Percentiles rank a stretch among this genome's conserved stretches.
phyloP scores from a whole-genome alignment of 75 land plant genomes.

The Adiantum capillusveneris region DNA sequence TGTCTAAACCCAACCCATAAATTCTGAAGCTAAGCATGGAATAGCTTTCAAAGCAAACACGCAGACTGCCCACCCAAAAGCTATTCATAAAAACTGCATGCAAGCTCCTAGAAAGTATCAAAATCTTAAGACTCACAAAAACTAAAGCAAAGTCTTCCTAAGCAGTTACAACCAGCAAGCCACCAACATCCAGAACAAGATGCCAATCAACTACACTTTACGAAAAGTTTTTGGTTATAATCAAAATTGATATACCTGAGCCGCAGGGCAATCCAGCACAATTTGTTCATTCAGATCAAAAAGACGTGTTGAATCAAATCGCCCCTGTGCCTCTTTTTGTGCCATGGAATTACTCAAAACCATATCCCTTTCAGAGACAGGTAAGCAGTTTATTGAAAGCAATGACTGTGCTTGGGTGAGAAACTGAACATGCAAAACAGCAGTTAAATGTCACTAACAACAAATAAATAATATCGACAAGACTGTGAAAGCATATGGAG shows the following conservation, averaged over 20 bases:
- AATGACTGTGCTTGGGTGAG: conserved; percentile 36
- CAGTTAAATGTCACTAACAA: background rate
- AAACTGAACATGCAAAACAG: conserved; percentile 25
- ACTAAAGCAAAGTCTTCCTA: too few species aligned
- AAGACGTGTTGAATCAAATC: conserved; percentile 34
- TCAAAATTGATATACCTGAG: conserved; percentile 22
- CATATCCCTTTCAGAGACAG: conserved; percentile 40
- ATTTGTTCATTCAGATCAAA: conserved; percentile 29
- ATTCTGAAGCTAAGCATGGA: too few species aligned
- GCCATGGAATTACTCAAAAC: conserved; percentile 35
- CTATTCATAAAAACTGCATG: too few species aligned
- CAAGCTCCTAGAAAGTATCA: too few species aligned
- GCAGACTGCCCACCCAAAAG: too few species aligned
- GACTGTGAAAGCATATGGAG: background rate
- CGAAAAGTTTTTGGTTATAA: too few species aligned
- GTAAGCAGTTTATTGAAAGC: conserved; percentile 31
- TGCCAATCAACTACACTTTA: too few species aligned
- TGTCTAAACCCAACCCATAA: too few species aligned
- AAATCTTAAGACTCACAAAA: too few species aligned
- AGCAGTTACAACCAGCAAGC: too few species aligned
- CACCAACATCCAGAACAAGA: too few species aligned
- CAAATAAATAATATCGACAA: background rate
- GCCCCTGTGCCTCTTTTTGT: conserved; percentile 41
- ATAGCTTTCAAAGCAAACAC: too few species aligned
- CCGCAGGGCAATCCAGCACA: conserved; percentile 28